These are phyloP conservation scores for Fusarium nematophilum DNA, from an alignment of 2,329 filamentous ascomycete species.

Conservation along the genomic window DNA sequence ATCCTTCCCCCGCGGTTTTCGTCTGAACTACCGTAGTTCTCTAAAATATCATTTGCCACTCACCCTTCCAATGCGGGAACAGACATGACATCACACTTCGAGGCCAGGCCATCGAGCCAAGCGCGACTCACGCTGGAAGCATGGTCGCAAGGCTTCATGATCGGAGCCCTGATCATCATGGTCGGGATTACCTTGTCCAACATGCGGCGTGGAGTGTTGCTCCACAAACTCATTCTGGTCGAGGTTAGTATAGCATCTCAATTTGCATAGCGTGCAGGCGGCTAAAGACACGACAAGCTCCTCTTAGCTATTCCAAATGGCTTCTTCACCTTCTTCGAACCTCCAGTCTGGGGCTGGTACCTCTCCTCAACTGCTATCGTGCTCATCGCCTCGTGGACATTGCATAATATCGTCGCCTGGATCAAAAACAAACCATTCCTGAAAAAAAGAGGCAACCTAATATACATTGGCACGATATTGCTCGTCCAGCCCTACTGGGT, in stretches of 20 bases:
- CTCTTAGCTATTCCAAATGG: slow-evolving; percentile 67
- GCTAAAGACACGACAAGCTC: slow-evolving; percentile 51
- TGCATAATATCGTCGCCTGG: slow-evolving; percentile 76
- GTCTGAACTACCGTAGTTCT: too few relatives aligned
- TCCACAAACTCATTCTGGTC: slow-evolving; percentile 62
- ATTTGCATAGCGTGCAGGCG: background rate
- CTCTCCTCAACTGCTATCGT: slow-evolving; percentile 69
- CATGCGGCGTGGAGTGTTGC: slow-evolving; percentile 58
- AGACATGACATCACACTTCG: slow-evolving; percentile 4
- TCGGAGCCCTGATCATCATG: slow-evolving; percentile 62
- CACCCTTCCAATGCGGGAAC: background rate
- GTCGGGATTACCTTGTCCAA: slow-evolving; percentile 60
- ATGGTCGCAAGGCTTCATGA: slow-evolving; percentile 61
- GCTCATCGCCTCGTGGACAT: slow-evolving; percentile 70
- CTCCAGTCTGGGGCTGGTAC: slow-evolving; percentile 71
- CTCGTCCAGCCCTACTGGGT: slow-evolving; percentile 73
- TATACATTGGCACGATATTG: slow-evolving; percentile 70
- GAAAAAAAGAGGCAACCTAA: slow-evolving; percentile 57
- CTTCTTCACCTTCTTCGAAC: slow-evolving; percentile 66
- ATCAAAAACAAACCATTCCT: slow-evolving; percentile 74
- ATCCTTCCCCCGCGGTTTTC: too few relatives aligned
- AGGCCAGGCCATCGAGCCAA: slow-evolving; percentile 24
- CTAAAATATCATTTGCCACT: too few relatives aligned
- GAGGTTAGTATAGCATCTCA: slow-evolving; percentile 49
- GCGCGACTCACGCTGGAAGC: slow-evolving; percentile 52